These are phyloP conservation scores for Boletellus emodensis DNA, from an alignment of 768 basidiomycete genomes.

Conservation along the genomic window DNA sequence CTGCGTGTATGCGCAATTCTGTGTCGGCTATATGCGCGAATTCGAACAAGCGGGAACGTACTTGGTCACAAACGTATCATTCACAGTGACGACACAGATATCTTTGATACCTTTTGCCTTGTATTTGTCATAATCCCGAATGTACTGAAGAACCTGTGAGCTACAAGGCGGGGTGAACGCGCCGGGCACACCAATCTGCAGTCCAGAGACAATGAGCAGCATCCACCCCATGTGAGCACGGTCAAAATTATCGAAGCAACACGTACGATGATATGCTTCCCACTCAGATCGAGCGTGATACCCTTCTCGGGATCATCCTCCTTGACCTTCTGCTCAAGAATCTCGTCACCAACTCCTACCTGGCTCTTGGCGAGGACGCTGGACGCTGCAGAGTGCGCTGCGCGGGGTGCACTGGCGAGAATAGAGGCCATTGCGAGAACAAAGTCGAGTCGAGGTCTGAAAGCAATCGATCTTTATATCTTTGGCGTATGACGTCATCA, in stretches of 20 bases:
- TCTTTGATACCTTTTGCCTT: constrained; percentile 70
- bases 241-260: not conserved
- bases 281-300: constrained; percentile 44
- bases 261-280: constrained; percentile 64
- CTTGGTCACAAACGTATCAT: constrained; percentile 73
- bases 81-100: constrained; percentile 71
- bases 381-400: constrained; percentile 53
- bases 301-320: constrained; percentile 49
- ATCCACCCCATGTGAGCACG: not conserved
- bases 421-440: constrained; percentile 44
- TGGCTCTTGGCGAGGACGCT: constrained; percentile 46
- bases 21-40: not conserved
- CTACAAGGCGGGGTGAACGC: constrained; percentile 75
- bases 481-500: not conserved
- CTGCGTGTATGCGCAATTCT: constrained; percentile 30
- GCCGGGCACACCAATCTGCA: constrained; percentile 69
- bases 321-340: constrained; percentile 54
- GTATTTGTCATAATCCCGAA: constrained; percentile 64
- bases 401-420: constrained; percentile 42
- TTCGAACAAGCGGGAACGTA: constrained; percentile 6
- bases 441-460: not conserved
- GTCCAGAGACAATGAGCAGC: not conserved
- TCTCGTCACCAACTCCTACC: constrained; percentile 34
- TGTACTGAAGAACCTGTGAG: constrained; percentile 59
- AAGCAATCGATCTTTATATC: not conserved